phyloP scores from a whole-genome alignment of 768 basidiomycete species.

The Favolaschia claudopus region DNA sequence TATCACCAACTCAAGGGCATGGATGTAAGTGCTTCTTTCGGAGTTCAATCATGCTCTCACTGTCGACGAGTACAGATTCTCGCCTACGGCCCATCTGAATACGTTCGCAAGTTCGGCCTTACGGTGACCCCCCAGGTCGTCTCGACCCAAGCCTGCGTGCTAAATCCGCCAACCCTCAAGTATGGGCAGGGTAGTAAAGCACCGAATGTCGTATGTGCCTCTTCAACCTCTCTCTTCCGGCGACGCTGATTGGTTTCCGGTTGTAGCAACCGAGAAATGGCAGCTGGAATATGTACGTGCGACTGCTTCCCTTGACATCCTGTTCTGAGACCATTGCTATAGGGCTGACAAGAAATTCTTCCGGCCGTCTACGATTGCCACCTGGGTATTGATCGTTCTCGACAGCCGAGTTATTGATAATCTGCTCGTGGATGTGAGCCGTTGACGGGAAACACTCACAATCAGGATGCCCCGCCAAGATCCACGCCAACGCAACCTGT shows the following conservation, averaged over 20 bases:
- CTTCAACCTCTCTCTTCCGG: not conserved
- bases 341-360: conserved; percentile 73
- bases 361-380: conserved; percentile 54
- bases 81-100: conserved; percentile 50
- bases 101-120: conserved; percentile 51
- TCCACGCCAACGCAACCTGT: conserved; percentile 36
- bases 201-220: conserved; percentile 46
- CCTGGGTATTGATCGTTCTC: conserved; percentile 74
- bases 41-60: not conserved
- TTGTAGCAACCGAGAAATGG: conserved; percentile 68
- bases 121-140: conserved; percentile 42
- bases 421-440: conserved; percentile 60
- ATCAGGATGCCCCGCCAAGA: conserved; percentile 26
- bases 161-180: conserved; percentile 54
- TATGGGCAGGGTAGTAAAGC: conserved; percentile 54
- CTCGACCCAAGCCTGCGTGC: conserved; percentile 54
- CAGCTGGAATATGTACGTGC: conserved; percentile 71
- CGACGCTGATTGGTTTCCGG: not conserved
- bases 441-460: conserved; percentile 15
- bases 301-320: not conserved
- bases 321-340: conserved; percentile 50
- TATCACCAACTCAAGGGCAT: conserved; percentile 64
- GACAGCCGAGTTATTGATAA: conserved; percentile 63
- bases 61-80: conserved; percentile 39
- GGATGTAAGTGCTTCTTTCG: conserved; percentile 45